Evolutionary conservation across 2,329 filamentous ascomycete genomes (phyloP), one percentile per base, ranked within the genome.

Genomic region (Neoascochyta sp.): DNA sequence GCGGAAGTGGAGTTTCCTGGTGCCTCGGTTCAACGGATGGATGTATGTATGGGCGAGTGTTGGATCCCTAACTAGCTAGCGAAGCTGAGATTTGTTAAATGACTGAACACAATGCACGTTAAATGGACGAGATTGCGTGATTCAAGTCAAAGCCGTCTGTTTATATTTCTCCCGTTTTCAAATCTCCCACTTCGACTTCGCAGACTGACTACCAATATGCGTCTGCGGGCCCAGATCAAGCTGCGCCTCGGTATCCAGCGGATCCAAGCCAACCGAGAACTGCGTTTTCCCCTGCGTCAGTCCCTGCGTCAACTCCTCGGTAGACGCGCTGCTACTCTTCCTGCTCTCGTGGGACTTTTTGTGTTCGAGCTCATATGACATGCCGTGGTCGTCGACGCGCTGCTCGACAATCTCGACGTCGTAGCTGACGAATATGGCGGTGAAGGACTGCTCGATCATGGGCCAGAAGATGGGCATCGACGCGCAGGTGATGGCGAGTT

Each of bases 391-490:
- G 10, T 36, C 28, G 10, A 42, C 18, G 12, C 36, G 39, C 13
- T 50, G 39, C 16, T 47, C 46, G 15, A 34, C 41, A 17, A 56
- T 39, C 11, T 46, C 37, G 24, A 57, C 45, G 22, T 57, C 50
- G 33, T 38, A 41, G 2, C 45, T 47, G 30, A 50, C 45, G 16
- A 50, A 43, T 26, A 50, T 52, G 13, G 39, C 35, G 22, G 37
- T 26, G 26, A 42, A 27, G n/a, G 39, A 35, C 15, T 27, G 17
- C 7, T 40, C 34, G 33, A 52, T 32, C 16, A 45, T 15, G 15
- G 48, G 48, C 48, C 48, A 52, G 41, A 52, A 52, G 26, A 50
- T 41, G 20, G 48, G 48, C 25, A 52, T 47, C 11, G 38, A 43
- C 13, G 48, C 48, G 39, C 42, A 46, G 9, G 45, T 39, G 16